These are phyloP conservation scores for Citrus trifoliata DNA, from an alignment of 345 rosid species.

Conservation along the genomic window DNA sequence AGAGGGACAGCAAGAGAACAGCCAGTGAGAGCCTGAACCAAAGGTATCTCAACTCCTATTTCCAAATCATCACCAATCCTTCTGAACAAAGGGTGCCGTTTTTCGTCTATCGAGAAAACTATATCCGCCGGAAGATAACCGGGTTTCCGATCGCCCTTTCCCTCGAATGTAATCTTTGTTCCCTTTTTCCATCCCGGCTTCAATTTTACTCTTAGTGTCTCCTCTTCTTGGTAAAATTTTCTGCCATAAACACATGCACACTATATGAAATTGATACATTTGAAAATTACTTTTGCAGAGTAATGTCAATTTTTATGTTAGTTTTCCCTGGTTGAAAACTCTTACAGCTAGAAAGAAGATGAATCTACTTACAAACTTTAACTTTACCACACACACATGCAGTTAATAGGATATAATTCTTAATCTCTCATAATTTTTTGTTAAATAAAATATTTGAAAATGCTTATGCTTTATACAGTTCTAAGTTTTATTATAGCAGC, in stretches of 20 bases:
- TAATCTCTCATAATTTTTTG: no score
- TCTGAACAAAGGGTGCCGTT: constrained; percentile 57
- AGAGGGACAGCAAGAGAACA: constrained; percentile 68
- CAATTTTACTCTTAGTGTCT: constrained; percentile 53
- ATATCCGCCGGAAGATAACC: constrained; percentile 74
- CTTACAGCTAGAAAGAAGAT: no score
- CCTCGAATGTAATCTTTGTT: constrained; percentile 78
- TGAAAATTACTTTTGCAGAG: no score
- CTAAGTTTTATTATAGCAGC: no score
- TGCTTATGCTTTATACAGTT: no score
- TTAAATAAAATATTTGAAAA: no score
- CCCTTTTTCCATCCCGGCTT: constrained; percentile 95
- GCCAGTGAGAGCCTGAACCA: constrained; percentile 75
- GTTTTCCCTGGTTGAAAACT: no score
- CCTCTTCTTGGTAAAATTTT: constrained; percentile 57
- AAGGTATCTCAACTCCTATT: constrained; percentile 63
- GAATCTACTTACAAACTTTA: no score
- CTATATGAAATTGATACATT: neutral
- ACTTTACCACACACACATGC: no score
- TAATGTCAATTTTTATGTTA: no score
- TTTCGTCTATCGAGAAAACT: constrained; percentile 55
- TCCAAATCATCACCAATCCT: constrained; percentile 66
- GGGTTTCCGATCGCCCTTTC: constrained; percentile 77
- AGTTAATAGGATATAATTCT: no score
- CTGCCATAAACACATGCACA: constrained; percentile 27